Percentiles rank a stretch among this genome's conserved stretches.
phyloP scores from a whole-genome alignment of 169 alveolate species.

The Cryptosporidium parvum region DNA sequence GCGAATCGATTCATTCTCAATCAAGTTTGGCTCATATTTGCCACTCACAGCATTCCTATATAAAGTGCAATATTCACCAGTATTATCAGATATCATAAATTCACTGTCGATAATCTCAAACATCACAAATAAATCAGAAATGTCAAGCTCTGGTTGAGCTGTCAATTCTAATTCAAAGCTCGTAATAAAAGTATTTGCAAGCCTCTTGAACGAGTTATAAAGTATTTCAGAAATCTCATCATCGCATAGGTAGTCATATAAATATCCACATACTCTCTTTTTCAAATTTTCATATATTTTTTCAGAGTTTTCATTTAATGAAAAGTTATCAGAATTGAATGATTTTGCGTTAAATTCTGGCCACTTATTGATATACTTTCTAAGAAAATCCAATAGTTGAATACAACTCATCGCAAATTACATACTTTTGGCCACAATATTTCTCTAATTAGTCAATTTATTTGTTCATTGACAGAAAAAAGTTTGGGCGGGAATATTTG shows the following conservation, averaged over 20 bases:
- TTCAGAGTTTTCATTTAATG: not conserved
- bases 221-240: conserved; percentile 4
- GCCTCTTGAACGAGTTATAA: conserved; percentile 9
- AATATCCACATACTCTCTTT: conserved; percentile 1
- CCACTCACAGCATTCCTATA: conserved; percentile 23
- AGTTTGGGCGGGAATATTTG: not conserved
- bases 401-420: conserved; percentile 3
- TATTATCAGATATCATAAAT: conserved; percentile 8
- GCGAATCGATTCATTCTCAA: not conserved
- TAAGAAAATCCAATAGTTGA: not conserved
- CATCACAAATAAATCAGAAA: conserved; percentile 36
- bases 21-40: not conserved
- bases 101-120: conserved; percentile 52
- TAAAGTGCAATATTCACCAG: conserved; percentile 6
- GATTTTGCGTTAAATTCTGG: not conserved
- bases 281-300: not conserved
- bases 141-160: conserved; percentile 6
- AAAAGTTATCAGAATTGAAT: not conserved
- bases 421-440: not conserved
- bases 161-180: not conserved
- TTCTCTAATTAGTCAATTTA: not conserved
- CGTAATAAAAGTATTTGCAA: not conserved
- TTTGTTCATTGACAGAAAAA: not conserved
- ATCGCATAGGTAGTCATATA: not conserved
- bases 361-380: not conserved